Percentiles rank a stretch among this genome's conserved stretches.
Evolutionary conservation across 768 basidiomycete species (phyloP).

Genomic region (Phaeolepiota aurea): DNA sequence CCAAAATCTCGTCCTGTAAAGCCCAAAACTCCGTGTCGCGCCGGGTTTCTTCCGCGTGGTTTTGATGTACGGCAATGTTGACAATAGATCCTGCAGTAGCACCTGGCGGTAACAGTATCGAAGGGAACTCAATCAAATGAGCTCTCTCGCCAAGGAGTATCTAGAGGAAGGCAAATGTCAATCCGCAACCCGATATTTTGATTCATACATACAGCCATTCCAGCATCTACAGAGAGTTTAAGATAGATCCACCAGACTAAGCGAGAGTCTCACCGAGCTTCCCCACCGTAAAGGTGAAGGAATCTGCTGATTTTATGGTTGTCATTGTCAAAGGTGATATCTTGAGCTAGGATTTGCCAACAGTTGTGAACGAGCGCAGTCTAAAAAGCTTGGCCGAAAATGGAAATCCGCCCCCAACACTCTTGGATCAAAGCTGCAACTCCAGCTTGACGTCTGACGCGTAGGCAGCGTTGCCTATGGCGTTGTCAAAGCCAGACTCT

Average conservation of each 20-base stretch:
- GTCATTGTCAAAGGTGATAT: slow-evolving; percentile 12
- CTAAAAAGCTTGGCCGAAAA: neutral
- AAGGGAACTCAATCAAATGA: slow-evolving; percentile 97
- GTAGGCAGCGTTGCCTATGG: neutral
- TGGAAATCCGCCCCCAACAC: neutral
- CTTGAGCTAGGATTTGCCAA: neutral
- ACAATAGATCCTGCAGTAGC: slow-evolving; percentile 93
- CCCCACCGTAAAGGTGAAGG: slow-evolving; percentile 89
- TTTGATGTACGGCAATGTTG: slow-evolving; percentile 91
- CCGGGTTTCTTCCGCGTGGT: slow-evolving; percentile 73
- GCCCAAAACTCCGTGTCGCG: slow-evolving; percentile 78
- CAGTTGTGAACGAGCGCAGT: neutral
- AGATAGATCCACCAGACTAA: neutral
- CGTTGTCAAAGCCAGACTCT: neutral
- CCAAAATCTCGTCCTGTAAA: slow-evolving; percentile 74
- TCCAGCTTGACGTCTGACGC: neutral
- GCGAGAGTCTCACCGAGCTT: slow-evolving; percentile 70
- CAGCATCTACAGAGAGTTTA: slow-evolving; percentile 54
- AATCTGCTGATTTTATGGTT: slow-evolving; percentile 37
- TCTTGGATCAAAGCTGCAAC: neutral
- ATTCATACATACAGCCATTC: slow-evolving; percentile 65
- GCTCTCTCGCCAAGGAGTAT: slow-evolving; percentile 90
- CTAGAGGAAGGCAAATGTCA: slow-evolving; percentile 24
- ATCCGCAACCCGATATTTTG: slow-evolving; percentile 1
- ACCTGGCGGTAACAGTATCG: slow-evolving; percentile 87